Base-by-base conservation (phyloP, 805 yeast genomes). In the Suhomyces pyralidae region DNA sequence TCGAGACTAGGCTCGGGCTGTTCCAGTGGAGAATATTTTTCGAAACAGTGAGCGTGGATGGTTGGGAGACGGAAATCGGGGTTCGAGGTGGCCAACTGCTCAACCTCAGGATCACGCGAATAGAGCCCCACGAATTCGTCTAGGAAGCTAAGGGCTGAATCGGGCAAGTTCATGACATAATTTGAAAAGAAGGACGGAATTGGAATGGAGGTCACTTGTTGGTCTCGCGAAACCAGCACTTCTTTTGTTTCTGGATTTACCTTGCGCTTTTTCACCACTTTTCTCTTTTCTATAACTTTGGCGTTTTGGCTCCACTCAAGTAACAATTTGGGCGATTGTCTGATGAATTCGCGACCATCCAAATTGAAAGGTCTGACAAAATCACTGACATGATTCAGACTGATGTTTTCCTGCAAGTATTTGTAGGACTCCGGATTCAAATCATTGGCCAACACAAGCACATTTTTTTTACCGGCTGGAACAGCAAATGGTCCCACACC, bases 401-500 rank as follows among this genome's bases (percentile, higher is more conserved):
- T 61, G 48, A 89, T 81, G 61, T 94, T 94, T 28, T 79, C 78
- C 38, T 72, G 66, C 71, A 94, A 78, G 62, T 88, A 86, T 58
- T 82, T 81, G 69, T 73, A 88, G 53, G 96, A 85, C 54, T 86
- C 88, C 0, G 97, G 98, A 63, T 94, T 94, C 66, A 94, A 76
- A 67, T 94, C 99, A 66, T 92, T 94, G 9, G 97, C 97, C 60
- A 94, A 76, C 0, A 90, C 96, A 49, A 92, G 66, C 9, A 85
- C 87, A 14, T 81, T 80, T 55, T 86, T 89, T 67, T 87, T 90
- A 12, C 92, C 98, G 0, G 97, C 96, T 0, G 99, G 99, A 1
- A 94, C 83, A 1, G 96, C 93, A 74, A 96, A 94, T 4, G 99
- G 99, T 0, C 99, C 99, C 1, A 94, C 98, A 46, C 99, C 99